Conservation (phyloP, 306 rosid species). For the Castanea sativa region DNA sequence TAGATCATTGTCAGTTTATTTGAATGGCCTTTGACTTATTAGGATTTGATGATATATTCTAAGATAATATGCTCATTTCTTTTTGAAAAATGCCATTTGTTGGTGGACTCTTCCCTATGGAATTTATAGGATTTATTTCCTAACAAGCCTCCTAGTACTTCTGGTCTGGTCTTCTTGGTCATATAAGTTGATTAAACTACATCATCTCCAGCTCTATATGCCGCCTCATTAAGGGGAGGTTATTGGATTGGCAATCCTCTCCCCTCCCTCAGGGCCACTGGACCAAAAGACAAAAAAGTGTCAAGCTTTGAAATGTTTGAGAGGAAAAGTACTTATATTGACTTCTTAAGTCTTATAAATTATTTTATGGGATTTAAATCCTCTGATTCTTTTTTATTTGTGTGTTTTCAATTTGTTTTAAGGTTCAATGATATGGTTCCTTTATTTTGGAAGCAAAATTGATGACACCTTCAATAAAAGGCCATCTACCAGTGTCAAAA, state of each 20-base stretch:
- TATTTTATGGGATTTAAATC: neutral
- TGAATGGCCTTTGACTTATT: neutral
- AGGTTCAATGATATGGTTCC: neutral
- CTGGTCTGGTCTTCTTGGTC: too few relatives aligned
- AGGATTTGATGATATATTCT: neutral
- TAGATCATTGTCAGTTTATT: neutral
- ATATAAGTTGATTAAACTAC: too few relatives aligned
- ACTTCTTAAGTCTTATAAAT: neutral
- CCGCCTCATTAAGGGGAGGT: too few relatives aligned
- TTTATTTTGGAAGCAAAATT: neutral
- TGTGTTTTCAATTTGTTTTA: neutral
- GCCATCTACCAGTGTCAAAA: neutral
- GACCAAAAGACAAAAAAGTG: neutral
- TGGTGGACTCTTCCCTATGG: neutral
- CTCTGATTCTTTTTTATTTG: neutral
- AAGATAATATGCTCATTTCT: neutral
- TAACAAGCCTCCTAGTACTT: too few relatives aligned
- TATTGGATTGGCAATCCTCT: too few relatives aligned
- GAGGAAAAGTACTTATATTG: neutral
- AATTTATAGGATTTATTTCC: too few relatives aligned
- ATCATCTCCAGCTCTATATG: too few relatives aligned
- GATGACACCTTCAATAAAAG: neutral
- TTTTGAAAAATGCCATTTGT: neutral
- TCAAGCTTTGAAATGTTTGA: neutral
- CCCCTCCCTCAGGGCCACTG: too few relatives aligned